Percentiles rank a stretch among this genome's conserved stretches.
Evolutionary conservation across 148 eudicot genomes (phyloP).

Genomic region (Beta vulgaris): DNA sequence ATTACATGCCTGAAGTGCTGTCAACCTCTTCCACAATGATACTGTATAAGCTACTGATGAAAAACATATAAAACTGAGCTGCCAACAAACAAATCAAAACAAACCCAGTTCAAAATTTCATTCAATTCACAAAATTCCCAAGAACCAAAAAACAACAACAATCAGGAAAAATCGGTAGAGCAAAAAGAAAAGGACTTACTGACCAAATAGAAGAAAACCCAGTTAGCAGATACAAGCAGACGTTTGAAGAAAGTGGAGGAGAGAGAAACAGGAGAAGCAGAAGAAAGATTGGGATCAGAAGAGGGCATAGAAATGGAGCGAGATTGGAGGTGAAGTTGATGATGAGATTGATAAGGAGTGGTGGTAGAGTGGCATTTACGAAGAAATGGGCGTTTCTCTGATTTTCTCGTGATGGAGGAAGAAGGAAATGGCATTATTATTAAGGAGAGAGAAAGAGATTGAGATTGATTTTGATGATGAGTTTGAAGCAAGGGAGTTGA

Average conservation of each 20-base stretch:
- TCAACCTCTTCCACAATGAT: slow-evolving; percentile 41
- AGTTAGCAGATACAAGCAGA: neutral
- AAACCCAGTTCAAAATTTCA: neutral
- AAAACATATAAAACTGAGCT: slow-evolving; percentile 47
- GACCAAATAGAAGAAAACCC: slow-evolving; percentile 34
- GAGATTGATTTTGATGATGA: no score
- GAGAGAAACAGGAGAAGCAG: slow-evolving; percentile 13
- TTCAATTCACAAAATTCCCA: neutral
- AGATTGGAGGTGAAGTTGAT: no score
- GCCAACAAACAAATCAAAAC: slow-evolving; percentile 26
- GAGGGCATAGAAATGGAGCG: no score
- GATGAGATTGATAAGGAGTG: no score
- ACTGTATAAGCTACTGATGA: slow-evolving; percentile 39
- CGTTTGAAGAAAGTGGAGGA: slow-evolving; percentile 6
- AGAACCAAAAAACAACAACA: neutral
- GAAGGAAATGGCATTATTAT: no score
- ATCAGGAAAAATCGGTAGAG: neutral
- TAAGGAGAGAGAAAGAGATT: no score
- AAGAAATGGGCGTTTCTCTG: no score
- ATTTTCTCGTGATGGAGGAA: no score
- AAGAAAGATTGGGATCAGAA: neutral
- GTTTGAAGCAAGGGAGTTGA: no score
- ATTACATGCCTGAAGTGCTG: slow-evolving; percentile 58
- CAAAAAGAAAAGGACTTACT: slow-evolving; percentile 2
- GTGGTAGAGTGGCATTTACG: no score